Evolutionary conservation across 306 rosid species (phyloP), one percentile per base, ranked within the genome.

Genomic region (Citrullus mucosospermus): DNA sequence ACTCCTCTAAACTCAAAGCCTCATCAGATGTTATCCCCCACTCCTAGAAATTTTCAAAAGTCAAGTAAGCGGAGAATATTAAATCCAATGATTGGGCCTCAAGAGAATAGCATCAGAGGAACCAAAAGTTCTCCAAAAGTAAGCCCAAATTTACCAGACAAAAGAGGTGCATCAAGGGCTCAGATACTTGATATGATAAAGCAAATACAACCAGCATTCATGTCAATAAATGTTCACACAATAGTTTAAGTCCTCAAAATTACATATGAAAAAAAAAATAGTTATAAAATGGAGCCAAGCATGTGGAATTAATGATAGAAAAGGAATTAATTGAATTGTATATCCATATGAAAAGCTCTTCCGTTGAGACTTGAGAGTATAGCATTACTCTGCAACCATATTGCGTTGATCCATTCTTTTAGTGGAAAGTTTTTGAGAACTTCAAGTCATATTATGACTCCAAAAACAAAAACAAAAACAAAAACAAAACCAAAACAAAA

Each of bases 1-100:
- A 82, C 68, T 95, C 93, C 82, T 95, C 97, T 80, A 95, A 82
- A 91, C 98, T 95, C 87, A 95, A 85, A 67, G 98, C 98, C 91
- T 95, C 97, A 22, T 95, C 97, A 28, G 98, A 95, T 76, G 98
- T 92, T 84, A 95, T 92, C 78, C 85, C 93, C 81, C 89, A 88
- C 86, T 95, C 97, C 98, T 95, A 80, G 78, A 83, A 46, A 78
- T 72, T 50, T 44, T 18, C 6, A 39, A n/a, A 57, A 8, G 11
- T 38, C 72, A 56, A 55, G 36, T 68, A 20, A 60, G 71, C 78
- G 32, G 39, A 76, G 38, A 78, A 36, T 22, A n/a, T 22, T 68
- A 75, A 67, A 62, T 20, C 56, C 7, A 20, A 69, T 18, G 69
- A 58, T 41, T 48, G 67, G 11, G 41, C 58, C 68, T 60, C 10